Evolutionary conservation across 2,329 filamentous ascomycete genomes (phyloP), one percentile per base, ranked within the genome.

Genomic region (Ophiostoma novo-ulmi): DNA sequence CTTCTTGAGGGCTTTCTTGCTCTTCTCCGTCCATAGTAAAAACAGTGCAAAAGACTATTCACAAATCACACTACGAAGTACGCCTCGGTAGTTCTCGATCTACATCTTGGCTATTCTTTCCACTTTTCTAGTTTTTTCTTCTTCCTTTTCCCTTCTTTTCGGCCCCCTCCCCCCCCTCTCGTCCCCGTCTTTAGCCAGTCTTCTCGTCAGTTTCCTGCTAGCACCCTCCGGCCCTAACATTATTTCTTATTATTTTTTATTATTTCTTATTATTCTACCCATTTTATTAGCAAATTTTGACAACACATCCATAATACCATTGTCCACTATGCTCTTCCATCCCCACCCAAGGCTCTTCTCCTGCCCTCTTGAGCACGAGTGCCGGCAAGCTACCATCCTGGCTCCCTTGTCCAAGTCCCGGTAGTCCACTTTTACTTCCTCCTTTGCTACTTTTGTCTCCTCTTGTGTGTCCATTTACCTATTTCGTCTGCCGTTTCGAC

Each of bases 21-120:
- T 48, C 17, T 20, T 48, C 44, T 48, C 44, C 44, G 44, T 48
- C 44, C 5, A 48, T 20, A 48, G 44, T 20, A 48, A 20, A 20
- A 48, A n/a, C 31, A 31, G 31, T 31, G 38, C 14, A 48, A 20
- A n/a, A 48, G 44, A 48, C 44, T 48, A 20, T 48, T 48, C 44
- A 48, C 44, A 22, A 58, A 26, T 17, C 63, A 65, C 14, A 65
- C 17, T 20, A 38, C 31, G 31, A 31, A 31, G 31, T 31, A 31
- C 20, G 31, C 63, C 63, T 65, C 63, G 63, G 63, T 39, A 65
- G 61, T 65, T 65, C 63, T 65, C 8, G 63, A 67, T 67, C 39
- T 41, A 20, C 65, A 44, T 39, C 38, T 48, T 67, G 65, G 38
- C 22, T 67, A 31, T 44, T 68, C 39, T 67, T 67, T 31, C 38